phyloP scores from a whole-genome alignment of 139 green algal genomes.

The Eudorina sp. region DNA sequence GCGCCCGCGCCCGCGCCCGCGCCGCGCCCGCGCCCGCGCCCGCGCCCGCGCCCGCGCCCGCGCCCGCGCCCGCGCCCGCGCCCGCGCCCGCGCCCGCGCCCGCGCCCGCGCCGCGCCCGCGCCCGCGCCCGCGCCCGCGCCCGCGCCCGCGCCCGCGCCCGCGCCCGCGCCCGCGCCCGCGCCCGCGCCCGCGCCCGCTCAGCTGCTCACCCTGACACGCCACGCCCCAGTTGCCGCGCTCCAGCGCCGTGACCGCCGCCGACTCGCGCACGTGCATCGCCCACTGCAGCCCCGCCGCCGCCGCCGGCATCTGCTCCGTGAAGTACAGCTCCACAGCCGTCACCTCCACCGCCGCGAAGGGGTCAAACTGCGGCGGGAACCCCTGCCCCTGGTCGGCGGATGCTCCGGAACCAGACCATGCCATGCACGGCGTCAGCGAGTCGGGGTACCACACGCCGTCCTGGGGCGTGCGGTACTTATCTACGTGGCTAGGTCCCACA shows the following conservation, averaged over 20 bases:
- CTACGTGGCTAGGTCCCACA: conserved; percentile 50
- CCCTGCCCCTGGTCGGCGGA: conserved; percentile 43
- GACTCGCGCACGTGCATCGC: conserved; percentile 44
- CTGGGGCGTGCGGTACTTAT: conserved; percentile 1
- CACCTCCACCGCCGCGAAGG: conserved; percentile 9
- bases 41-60: too few species aligned
- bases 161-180: too few species aligned
- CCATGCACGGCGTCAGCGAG: conserved; percentile 40
- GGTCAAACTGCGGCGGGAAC: conserved; percentile 62
- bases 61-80: too few species aligned
- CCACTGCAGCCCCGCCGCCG: conserved; percentile 54
- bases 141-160: too few species aligned
- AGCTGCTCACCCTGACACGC: conserved; percentile 53
- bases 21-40: too few species aligned
- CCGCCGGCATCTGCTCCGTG: conserved; percentile 57
- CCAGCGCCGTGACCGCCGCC: background rate
- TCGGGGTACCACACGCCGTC: conserved; percentile 71
- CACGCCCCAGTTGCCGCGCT: conserved; percentile 59
- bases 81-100: too few species aligned
- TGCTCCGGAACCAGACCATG: conserved; percentile 57
- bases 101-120: too few species aligned
- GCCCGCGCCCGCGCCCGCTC: too few species aligned
- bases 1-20: too few species aligned
- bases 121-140: too few species aligned
- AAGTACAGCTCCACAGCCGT: conserved; percentile 16